Conservation (phyloP, 2,329 filamentous ascomycete genomes). For the Exophiala bonariae region DNA sequence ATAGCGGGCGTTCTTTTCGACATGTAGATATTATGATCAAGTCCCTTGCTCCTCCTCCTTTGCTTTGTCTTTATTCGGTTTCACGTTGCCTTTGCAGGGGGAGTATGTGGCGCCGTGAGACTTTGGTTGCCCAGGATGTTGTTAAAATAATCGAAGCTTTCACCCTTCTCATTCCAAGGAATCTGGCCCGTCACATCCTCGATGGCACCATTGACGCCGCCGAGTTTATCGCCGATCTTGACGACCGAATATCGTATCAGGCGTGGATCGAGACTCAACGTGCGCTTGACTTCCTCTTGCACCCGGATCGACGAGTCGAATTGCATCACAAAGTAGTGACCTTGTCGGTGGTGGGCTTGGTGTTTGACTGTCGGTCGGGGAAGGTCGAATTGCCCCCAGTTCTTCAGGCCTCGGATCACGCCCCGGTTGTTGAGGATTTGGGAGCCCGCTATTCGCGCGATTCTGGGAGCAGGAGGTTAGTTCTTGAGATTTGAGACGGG, state of each 20-base stretch:
- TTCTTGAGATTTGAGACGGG: not conserved
- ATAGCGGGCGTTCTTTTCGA: constrained; percentile 17
- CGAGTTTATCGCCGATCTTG: constrained; percentile 71
- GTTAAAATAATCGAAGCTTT: no score
- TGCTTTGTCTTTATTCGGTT: no score
- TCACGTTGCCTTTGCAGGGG: no score
- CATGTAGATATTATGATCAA: constrained; percentile 10
- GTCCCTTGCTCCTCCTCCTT: no score
- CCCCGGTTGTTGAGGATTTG: constrained; percentile 46
- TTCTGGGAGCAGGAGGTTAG: constrained; percentile 11
- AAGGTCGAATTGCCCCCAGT: constrained; percentile 92
- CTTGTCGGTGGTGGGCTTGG: constrained; percentile 78
- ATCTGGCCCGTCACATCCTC: constrained; percentile 58
- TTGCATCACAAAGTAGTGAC: constrained; percentile 97
- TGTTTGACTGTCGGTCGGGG: constrained; percentile 77
- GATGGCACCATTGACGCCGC: constrained; percentile 63
- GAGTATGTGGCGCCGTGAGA: no score
- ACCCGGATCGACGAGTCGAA: constrained; percentile 78
- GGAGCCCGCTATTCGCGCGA: constrained; percentile 19
- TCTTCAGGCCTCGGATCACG: constrained; percentile 86
- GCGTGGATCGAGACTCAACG: constrained; percentile 80
- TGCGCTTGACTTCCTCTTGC: constrained; percentile 73
- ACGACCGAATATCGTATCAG: constrained; percentile 87
- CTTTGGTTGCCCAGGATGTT: no score
- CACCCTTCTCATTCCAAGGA: constrained; percentile 45